Percentiles rank a stretch among this genome's conserved stretches.
Evolutionary conservation across 805 yeast species (phyloP).

Genomic region (Ogataea minuta): DNA sequence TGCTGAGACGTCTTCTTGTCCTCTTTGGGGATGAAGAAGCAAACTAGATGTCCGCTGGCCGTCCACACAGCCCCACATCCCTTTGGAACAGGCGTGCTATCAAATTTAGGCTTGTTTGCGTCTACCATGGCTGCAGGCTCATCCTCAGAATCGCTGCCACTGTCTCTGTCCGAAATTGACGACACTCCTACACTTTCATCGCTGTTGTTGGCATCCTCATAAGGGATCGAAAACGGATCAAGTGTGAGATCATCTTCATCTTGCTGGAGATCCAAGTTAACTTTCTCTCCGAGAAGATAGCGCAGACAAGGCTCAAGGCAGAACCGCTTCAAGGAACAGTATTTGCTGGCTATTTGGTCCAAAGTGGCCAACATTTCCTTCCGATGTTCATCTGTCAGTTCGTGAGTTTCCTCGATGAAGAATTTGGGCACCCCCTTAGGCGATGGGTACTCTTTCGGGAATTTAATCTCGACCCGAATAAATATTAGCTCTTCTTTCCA

Average conservation of each 20-base stretch:
- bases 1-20: constrained; percentile 40
- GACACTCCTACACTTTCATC: constrained; percentile 26
- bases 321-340: constrained; percentile 55
- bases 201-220: constrained; percentile 29
- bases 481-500: constrained; percentile 63
- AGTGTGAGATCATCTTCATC: constrained; percentile 26
- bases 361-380: constrained; percentile 51
- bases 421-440: constrained; percentile 49
- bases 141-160: constrained; percentile 25
- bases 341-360: constrained; percentile 52
- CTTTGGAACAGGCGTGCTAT: constrained; percentile 87
- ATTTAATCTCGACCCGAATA: constrained; percentile 63
- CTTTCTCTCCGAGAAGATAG: constrained; percentile 75
- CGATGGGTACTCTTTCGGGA: constrained; percentile 74
- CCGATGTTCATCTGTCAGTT: constrained; percentile 48
- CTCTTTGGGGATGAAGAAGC: constrained; percentile 70
- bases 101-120: constrained; percentile 42
- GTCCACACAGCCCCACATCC: constrained; percentile 94
- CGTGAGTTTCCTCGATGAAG: constrained; percentile 77
- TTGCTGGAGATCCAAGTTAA: constrained; percentile 43
- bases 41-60: constrained; percentile 69
- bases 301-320: constrained; percentile 82
- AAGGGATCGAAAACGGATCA: constrained; percentile 32
- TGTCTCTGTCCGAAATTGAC: constrained; percentile 15
- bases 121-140: constrained; percentile 16